Percentiles rank a stretch among this genome's conserved stretches.
These are phyloP conservation scores for Agrostemma githago DNA, from an alignment of 148 eudicot genomes.

Conservation along the genomic window DNA sequence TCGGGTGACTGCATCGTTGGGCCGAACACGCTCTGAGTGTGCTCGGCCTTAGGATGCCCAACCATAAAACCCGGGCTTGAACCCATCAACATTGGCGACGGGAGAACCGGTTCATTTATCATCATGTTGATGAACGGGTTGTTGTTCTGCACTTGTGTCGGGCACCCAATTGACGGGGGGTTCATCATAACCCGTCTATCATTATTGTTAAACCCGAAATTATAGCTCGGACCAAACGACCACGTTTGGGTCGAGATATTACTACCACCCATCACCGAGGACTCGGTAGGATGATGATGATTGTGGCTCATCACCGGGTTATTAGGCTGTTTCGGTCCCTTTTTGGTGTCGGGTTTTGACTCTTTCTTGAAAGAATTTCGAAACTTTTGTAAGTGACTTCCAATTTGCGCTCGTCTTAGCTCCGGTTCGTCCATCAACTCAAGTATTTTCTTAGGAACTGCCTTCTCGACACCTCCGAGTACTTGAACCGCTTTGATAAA, in stretches of 20 bases:
- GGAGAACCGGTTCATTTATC: background rate
- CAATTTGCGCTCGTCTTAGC: slow-evolving; percentile 21
- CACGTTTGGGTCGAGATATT: background rate
- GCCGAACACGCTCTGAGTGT: background rate
- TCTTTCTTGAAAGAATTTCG: slow-evolving; percentile 14
- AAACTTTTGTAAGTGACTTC: slow-evolving; percentile 31
- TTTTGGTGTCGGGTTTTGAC: background rate
- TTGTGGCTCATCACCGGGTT: background rate
- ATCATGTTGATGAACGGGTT: no score
- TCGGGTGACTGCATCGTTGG: background rate
- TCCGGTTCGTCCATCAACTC: slow-evolving; percentile 10
- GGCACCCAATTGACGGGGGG: background rate
- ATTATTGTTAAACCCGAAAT: background rate
- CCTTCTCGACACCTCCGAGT: slow-evolving; percentile 29
- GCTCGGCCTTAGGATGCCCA: background rate
- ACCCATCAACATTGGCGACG: background rate
- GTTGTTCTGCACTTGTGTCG: no score
- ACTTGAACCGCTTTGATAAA: slow-evolving; percentile 12
- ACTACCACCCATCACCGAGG: background rate
- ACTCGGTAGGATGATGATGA: background rate
- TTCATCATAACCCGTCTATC: background rate
- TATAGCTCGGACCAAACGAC: background rate
- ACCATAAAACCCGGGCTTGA: background rate
- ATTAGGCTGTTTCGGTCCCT: no score
- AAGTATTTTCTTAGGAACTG: slow-evolving; percentile 27